Conservation (phyloP, 2,329 filamentous ascomycete species). For the Cladophialophora exuberans region DNA sequence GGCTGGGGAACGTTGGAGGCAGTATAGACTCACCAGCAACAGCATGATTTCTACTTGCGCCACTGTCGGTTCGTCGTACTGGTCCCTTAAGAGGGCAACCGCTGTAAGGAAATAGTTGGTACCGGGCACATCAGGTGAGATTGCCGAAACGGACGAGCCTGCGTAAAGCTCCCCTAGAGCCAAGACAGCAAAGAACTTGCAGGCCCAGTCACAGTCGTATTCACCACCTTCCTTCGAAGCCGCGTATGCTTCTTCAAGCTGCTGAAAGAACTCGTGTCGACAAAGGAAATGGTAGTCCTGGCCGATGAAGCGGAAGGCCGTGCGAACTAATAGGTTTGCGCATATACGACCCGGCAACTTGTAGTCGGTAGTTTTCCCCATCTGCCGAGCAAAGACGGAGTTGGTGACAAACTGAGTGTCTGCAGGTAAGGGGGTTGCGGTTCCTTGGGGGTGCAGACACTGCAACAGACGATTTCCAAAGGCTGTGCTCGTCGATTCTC, state of each 20-base stretch:
- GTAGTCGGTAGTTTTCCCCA: too few species aligned
- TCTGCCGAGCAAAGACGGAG: too few species aligned
- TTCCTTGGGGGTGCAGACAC: background rate
- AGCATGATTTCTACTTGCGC: constrained; percentile 7
- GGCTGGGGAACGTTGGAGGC: too few species aligned
- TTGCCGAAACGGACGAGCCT: background rate
- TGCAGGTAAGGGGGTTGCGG: background rate
- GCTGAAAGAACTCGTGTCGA: background rate
- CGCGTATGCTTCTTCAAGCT: background rate
- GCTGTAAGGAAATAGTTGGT: background rate
- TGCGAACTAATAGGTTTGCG: background rate
- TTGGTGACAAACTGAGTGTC: background rate
- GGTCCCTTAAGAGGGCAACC: constrained; percentile 58
- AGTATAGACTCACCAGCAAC: too few species aligned
- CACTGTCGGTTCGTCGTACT: constrained; percentile 55
- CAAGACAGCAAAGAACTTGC: background rate
- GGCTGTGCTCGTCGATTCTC: background rate
- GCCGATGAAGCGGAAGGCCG: background rate
- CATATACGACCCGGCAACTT: background rate
- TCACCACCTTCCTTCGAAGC: background rate
- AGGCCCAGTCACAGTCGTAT: background rate
- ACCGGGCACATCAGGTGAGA: background rate
- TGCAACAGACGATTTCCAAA: background rate
- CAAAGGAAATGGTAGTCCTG: background rate
- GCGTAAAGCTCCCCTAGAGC: background rate